Evolutionary conservation across 345 rosid species (phyloP), one percentile per base, ranked within the genome.

Genomic region (Erodium maritimum): DNA sequence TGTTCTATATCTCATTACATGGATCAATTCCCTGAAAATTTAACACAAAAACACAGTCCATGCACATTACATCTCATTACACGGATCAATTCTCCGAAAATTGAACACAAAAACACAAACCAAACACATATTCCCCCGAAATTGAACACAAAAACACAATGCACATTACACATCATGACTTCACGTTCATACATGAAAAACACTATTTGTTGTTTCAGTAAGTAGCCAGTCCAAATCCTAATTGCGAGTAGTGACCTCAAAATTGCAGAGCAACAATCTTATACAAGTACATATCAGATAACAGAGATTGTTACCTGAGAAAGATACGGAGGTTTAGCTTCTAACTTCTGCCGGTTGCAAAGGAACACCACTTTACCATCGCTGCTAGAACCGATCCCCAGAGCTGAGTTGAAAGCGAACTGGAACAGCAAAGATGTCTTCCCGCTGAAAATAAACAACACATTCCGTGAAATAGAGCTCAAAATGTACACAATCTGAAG

Each of bases 361-460:
- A 91, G 75, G 79, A 91, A 85, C 52, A 84, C 83, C 12, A 88
- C 96, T 1, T 70, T 61, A 24, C 60, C 63, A 55, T 51, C 56
- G 48, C 59, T 55, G 56, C 63, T 48, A 48, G 73, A 65, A 53
- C 18, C 12, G 54, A 51, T 50, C 23, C 58, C 29, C 22, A 56
- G 52, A 17, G 91, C 84, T 1, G 68, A 59, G 51, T 85, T 91
- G 69, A 73, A 59, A 21, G 97, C 94, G 21, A 75, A 85, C 71
- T 91, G 97, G 71, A 91, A 82, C 9, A 85, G 79, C 55, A 91
- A 56, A 51, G 97, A 88, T 50, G 96, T 88, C 66, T 91, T 88
- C 61, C 97, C 96, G 63, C 97, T 91, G 78, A 59, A 62, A 64
- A 58, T 33, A 17, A 21, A 42, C 52, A 25, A 25, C 23, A 56